Conservation (phyloP, 2,329 filamentous ascomycete species). For the Colletotrichum sp. region DNA sequence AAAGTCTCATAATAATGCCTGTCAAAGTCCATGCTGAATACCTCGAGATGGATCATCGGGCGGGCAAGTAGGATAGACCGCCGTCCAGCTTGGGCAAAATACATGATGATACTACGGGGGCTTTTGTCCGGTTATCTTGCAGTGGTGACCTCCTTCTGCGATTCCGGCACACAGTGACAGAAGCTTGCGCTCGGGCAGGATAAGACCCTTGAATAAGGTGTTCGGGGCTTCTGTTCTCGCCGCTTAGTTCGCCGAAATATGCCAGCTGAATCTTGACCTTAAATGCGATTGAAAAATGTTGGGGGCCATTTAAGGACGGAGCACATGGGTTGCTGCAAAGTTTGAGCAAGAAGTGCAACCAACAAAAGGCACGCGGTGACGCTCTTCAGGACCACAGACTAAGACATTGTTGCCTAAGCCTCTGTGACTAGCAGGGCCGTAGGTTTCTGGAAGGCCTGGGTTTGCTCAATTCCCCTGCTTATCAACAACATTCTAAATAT, state of each 20-base stretch:
- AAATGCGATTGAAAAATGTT: neutral
- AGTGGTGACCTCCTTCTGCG: neutral
- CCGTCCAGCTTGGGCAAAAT: neutral
- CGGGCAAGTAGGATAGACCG: neutral
- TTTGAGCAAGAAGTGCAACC: neutral
- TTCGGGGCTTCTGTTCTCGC: neutral
- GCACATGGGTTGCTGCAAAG: neutral
- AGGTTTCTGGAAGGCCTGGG: neutral
- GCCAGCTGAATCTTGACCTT: neutral
- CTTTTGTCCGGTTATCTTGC: neutral
- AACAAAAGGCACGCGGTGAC: neutral
- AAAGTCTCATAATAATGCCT: neutral
- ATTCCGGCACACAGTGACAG: neutral
- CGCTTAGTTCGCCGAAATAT: neutral
- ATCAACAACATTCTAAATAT: neutral
- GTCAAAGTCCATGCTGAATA: neutral
- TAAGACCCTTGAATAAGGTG: fast-evolving
- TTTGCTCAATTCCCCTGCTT: neutral
- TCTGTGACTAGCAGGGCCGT: neutral
- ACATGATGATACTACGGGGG: neutral
- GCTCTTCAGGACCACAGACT: neutral
- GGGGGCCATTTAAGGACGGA: neutral
- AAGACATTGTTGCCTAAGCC: neutral
- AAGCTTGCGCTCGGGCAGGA: neutral
- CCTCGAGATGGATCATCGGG: neutral